phyloP scores from a whole-genome alignment of 1,139 yeast species.

The Candida sanyaensis region DNA sequence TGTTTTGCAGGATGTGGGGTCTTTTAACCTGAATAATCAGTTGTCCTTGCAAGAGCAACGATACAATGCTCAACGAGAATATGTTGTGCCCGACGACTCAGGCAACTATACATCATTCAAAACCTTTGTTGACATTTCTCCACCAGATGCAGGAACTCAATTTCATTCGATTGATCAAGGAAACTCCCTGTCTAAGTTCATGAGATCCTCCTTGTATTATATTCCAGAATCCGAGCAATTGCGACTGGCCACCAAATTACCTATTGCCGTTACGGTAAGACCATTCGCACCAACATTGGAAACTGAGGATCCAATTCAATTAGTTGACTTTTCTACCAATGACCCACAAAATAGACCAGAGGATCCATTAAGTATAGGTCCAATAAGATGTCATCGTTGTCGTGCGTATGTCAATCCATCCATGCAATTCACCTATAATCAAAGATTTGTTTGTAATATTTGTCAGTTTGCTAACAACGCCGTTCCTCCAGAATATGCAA shows the following conservation, averaged over 20 bases:
- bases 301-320: slow-evolving; percentile 63
- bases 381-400: slow-evolving; percentile 90
- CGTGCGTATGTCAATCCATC: slow-evolving; percentile 87
- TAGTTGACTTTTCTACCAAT: slow-evolving; percentile 52
- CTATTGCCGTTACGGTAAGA: slow-evolving; percentile 75
- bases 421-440: slow-evolving; percentile 68
- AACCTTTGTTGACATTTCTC: slow-evolving; percentile 74
- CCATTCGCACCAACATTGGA: slow-evolving; percentile 72
- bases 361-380: slow-evolving; percentile 52
- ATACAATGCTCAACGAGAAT: slow-evolving; percentile 51
- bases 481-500: slow-evolving; percentile 67
- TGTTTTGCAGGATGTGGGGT: slow-evolving; percentile 10
- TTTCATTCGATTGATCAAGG: slow-evolving; percentile 80
- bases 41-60: slow-evolving; percentile 61
- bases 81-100: slow-evolving; percentile 29
- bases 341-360: slow-evolving; percentile 9
- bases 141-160: slow-evolving; percentile 81
- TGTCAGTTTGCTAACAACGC: slow-evolving; percentile 75
- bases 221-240: slow-evolving; percentile 77
- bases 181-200: slow-evolving; percentile 76
- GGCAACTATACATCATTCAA: slow-evolving; percentile 48
- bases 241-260: slow-evolving; percentile 71
- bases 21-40: slow-evolving; percentile 8
- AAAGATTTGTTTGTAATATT: slow-evolving; percentile 78
- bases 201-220: slow-evolving; percentile 79